Evolutionary conservation across 2,329 filamentous ascomycete genomes (phyloP).

Genomic region (Daldinia eschscholtzii): DNA sequence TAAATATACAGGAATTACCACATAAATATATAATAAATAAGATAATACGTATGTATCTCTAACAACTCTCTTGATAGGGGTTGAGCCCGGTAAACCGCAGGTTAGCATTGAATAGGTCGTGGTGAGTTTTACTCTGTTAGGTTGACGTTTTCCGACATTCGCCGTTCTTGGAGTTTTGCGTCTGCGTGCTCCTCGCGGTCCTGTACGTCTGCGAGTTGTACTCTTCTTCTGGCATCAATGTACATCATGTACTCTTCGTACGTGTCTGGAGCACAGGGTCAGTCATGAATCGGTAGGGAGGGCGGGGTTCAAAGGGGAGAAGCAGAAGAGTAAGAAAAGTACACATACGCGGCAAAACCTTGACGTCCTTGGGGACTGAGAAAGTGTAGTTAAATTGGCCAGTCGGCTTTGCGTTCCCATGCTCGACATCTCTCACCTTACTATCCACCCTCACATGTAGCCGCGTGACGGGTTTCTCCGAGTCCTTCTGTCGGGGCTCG

Average conservation of each 20-base stretch:
- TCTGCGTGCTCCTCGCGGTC: constrained; percentile 43
- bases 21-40: background rate
- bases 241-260: constrained; percentile 61
- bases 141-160: constrained; percentile 38
- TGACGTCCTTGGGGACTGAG: constrained; percentile 55
- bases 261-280: constrained; percentile 42
- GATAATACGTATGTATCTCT: background rate
- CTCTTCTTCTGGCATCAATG: constrained; percentile 58
- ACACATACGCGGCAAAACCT: constrained; percentile 53
- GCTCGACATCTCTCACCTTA: constrained; percentile 78
- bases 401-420: constrained; percentile 70
- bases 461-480: constrained; percentile 56
- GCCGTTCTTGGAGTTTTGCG: constrained; percentile 31
- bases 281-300: background rate
- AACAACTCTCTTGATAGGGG: background rate
- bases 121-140: constrained; percentile 41
- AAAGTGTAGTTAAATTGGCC: constrained; percentile 82
- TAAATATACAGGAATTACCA: background rate
- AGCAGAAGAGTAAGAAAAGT: background rate
- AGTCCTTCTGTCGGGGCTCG: constrained; percentile 47
- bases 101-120: background rate
- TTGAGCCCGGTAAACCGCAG: background rate
- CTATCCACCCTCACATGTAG: constrained; percentile 79
- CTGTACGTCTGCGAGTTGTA: constrained; percentile 52
- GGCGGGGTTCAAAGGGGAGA: background rate